Evolutionary conservation across 345 rosid genomes (phyloP), one percentile per base, ranked within the genome.

Genomic region (Salix suchowensis): DNA sequence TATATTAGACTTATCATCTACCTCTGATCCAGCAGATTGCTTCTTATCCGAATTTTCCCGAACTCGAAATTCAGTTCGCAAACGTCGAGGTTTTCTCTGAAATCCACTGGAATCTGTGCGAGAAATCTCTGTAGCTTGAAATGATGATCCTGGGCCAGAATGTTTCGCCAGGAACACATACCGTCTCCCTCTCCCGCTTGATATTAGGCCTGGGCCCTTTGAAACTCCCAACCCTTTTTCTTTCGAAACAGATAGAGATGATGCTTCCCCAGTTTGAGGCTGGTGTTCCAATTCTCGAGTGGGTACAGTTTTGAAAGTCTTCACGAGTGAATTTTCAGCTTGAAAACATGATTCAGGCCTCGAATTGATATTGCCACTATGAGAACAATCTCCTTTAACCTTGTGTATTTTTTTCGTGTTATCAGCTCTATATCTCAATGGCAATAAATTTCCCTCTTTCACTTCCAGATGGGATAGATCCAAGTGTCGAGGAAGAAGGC

Each of bases 21-120:
- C 50, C 73, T 81, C 77, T 69, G 71, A 37, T 67, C 75, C 83
- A 34, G 80, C 18, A 40, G 82, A 61, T 54, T 82, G 88, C 69
- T 76, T 85, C 81, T 73, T 86, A 34, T 86, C 91, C 54, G 77
- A 68, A 79, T 68, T 87, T 77, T 90, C 99, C 77, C 94, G 86
- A 75, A 89, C 87, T 74, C 97, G 88, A 83, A 94, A 92, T 80
- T 93, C 97, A 46, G 92, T 86, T 76, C 85, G 86, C 76, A 84
- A 88, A 2, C 83, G 93, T 13, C 85, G 91, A 70, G 82, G 83
- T 76, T 89, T 89, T 83, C 91, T 89, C 75, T 85, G 92, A 83
- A 84, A 83, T 65, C 92, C 89, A 83, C 81, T 65, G 82, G 89
- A 72, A 75, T 94, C 94, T n/a, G 76, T 70, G 62, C 67, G 85